Base-by-base conservation (phyloP, 371 early-diverging fungal genomes). In the Circinella minor region DNA sequence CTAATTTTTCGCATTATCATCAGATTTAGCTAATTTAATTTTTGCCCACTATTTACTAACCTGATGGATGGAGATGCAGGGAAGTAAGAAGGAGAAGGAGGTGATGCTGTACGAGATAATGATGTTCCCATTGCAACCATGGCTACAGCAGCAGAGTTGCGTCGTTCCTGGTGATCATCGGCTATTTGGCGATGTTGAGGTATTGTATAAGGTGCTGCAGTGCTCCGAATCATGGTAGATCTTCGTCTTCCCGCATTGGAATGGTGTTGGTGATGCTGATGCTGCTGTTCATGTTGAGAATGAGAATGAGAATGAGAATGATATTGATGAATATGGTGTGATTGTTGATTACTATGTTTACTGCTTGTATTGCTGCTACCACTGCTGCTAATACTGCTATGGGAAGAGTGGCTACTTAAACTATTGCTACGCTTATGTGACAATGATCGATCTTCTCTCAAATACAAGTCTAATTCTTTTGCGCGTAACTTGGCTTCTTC, bases 401-500 rank as follows among this genome's bases (percentile, higher is more conserved):
- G 18, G 20, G 57, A 57, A 57, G 48, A 71, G 37, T 43, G 60
- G 34, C 38, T 55, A 39, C 36, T 68, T 48, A 43, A 17, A 27
- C 51, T 54, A 48, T 66, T 78, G 76, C 15, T 57, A n/a, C 57
- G 57, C 27, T 57, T 57, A n/a, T 57, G 57, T 37, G 65, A n/a
- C 15, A 15, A 13, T 51, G 17, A n/a, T 60, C 36, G 57, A 57
- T 57, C 57, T 34, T 57, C 10, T n/a, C 6, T 57, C 14, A 57
- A 34, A 36, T 72, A 73, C 17, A 81, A 20, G 69, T 86, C 85
- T 34, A 88, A 67, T 68, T 88, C 86, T 74, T 81, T 81, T 46
- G 81, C 76, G 63, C 82, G 81, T 67, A 86, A 68, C 66, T 79
- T 81, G 10, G 88, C 87, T 75, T 88, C 88, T 65, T 88, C 88